Percentiles rank a stretch among this genome's conserved stretches.
These are phyloP conservation scores for Volvox africanus DNA, from an alignment of 139 green algal species.

Conservation along the genomic window DNA sequence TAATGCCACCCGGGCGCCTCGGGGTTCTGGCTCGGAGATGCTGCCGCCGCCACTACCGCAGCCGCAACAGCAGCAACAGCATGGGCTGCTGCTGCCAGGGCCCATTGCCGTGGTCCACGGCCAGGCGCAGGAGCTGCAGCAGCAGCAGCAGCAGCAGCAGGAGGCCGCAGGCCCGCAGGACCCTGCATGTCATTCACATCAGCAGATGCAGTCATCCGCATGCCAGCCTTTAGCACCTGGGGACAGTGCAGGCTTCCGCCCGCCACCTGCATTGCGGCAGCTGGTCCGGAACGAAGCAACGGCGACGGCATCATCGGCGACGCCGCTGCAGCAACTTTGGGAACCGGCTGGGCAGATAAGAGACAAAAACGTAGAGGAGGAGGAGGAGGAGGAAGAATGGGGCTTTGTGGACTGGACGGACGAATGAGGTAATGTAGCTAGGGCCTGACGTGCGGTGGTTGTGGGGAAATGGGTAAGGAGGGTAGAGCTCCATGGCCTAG, in stretches of 20 bases:
- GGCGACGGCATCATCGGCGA: not conserved
- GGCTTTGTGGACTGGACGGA: not conserved
- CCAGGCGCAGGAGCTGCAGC: not conserved
- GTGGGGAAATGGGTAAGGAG: no score
- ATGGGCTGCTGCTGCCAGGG: not conserved
- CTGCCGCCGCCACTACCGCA: not conserved
- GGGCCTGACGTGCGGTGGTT: no score
- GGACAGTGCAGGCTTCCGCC: not conserved
- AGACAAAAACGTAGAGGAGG: not conserved
- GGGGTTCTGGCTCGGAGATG: not conserved
- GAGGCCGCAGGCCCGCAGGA: not conserved
- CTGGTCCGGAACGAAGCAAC: not conserved
- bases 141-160: not conserved
- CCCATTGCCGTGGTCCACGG: not conserved
- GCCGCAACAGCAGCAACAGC: not conserved
- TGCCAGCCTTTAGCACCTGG: no score
- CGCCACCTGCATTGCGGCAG: not conserved
- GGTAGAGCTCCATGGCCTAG: no score
- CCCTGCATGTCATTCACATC: not conserved
- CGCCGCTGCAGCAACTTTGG: not conserved
- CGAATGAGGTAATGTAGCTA: no score
- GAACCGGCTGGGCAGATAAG: not conserved
- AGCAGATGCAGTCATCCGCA: not conserved
- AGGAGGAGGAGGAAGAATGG: not conserved
- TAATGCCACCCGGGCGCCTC: not conserved